A percentile compares a stretch with the other conserved stretches of the same genome.
These are phyloP conservation scores for Sclerotinia glacialis DNA, from an alignment of 2,329 filamentous ascomycete species.

Conservation along the genomic window DNA sequence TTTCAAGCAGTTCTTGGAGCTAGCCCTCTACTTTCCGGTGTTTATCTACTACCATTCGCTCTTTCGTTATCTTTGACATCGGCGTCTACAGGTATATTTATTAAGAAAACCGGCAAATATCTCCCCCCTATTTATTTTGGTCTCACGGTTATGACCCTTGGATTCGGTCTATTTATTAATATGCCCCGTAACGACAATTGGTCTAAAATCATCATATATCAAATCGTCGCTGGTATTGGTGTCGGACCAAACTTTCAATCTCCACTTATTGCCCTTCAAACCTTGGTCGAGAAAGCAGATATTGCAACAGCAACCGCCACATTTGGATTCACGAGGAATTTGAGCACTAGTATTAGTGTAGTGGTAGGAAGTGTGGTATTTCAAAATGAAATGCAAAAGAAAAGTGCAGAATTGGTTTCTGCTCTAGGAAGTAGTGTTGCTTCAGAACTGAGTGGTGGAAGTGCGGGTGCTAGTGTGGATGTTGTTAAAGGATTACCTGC, in stretches of 20 bases:
- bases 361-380: constrained; percentile 52
- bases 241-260: constrained; percentile 68
- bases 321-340: constrained; percentile 53
- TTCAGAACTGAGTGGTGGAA: constrained; percentile 31
- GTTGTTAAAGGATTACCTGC: constrained; percentile 31
- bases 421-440: constrained; percentile 32
- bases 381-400: constrained; percentile 45
- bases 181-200: constrained; percentile 54
- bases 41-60: constrained; percentile 71
- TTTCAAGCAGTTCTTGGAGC: constrained; percentile 58
- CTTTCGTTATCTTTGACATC: constrained; percentile 65
- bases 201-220: constrained; percentile 57
- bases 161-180: constrained; percentile 62
- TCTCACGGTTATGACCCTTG: constrained; percentile 58
- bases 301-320: constrained; percentile 67
- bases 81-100: constrained; percentile 53
- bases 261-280: constrained; percentile 66
- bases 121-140: constrained; percentile 58
- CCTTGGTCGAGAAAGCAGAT: constrained; percentile 58
- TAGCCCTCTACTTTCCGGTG: constrained; percentile 66
- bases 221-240: constrained; percentile 62
- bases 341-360: constrained; percentile 46
- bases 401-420: constrained; percentile 25
- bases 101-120: constrained; percentile 65
- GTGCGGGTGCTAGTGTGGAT: constrained; percentile 35